A percentile compares a stretch with the other conserved stretches of the same genome.
phyloP scores from a whole-genome alignment of 2,329 filamentous ascomycete species.

The Malbranchea zuffiana region DNA sequence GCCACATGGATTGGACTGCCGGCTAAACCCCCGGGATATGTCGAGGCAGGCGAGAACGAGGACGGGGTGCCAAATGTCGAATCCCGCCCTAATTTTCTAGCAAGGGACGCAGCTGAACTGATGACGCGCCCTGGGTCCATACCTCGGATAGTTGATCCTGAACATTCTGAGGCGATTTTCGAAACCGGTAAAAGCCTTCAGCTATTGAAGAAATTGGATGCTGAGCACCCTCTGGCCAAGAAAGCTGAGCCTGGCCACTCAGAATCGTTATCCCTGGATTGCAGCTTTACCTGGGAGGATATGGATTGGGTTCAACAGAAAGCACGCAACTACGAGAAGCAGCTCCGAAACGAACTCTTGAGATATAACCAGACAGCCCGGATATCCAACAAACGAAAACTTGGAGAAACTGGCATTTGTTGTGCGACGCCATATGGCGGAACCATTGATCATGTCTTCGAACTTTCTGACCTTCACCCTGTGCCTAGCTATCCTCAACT shows the following conservation, averaged over 20 bases:
- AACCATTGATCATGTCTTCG: constrained; percentile 8
- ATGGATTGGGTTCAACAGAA: constrained; percentile 54
- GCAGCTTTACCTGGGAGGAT: constrained; percentile 62
- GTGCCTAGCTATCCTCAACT: constrained; percentile 15
- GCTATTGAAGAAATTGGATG: constrained; percentile 59
- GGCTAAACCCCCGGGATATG: constrained; percentile 44
- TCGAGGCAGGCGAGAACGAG: constrained; percentile 38
- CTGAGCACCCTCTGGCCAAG: constrained; percentile 56
- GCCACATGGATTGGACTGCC: constrained; percentile 66
- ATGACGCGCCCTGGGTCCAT: constrained; percentile 30
- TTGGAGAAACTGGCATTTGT: neutral
- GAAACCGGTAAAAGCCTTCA: constrained; percentile 68
- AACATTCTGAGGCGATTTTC: constrained; percentile 62
- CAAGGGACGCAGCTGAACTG: neutral
- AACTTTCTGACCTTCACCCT: constrained; percentile 5
- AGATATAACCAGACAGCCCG: constrained; percentile 25
- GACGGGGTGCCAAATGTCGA: constrained; percentile 54
- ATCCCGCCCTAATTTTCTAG: constrained; percentile 28
- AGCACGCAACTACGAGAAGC: constrained; percentile 37
- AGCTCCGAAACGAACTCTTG: constrained; percentile 29
- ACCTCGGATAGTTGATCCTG: constrained; percentile 59
- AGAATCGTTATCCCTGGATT: constrained; percentile 49
- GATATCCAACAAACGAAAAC: constrained; percentile 18
- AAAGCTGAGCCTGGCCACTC: constrained; percentile 38
- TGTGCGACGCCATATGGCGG: neutral